Evolutionary conservation across 257 asterid genomes (phyloP).

Genomic region (Gentiana macrophylla): DNA sequence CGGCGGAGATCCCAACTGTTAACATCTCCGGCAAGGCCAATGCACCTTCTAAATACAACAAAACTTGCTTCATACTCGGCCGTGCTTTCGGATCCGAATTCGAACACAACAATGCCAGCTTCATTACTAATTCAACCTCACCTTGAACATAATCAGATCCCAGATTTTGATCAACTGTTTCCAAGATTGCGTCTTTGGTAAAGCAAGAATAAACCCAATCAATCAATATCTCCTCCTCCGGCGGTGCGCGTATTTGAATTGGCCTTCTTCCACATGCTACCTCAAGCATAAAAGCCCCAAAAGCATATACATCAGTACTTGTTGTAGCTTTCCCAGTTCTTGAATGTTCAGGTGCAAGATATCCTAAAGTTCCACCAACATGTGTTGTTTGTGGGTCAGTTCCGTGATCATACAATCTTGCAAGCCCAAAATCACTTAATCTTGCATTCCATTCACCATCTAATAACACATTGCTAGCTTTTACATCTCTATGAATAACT

Average conservation of each 20-base stretch:
- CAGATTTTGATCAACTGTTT: constrained; percentile 37
- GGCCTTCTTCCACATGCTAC: constrained; percentile 67
- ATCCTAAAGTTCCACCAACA: constrained; percentile 16
- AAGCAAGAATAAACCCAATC: constrained; percentile 45
- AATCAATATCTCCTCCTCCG: constrained; percentile 26
- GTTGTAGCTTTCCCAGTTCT: constrained; percentile 56
- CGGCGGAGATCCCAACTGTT: constrained; percentile 14
- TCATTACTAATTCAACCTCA: constrained; percentile 42
- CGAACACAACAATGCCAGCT: constrained; percentile 48
- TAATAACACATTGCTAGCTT: constrained; percentile 17
- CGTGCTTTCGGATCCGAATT: constrained; percentile 29
- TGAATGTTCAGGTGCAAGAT: constrained; percentile 57
- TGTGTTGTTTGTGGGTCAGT: constrained; percentile 9
- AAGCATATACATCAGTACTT: constrained; percentile 46
- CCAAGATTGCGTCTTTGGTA: constrained; percentile 33
- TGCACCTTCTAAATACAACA: constrained; percentile 34
- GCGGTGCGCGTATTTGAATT: constrained; percentile 18
- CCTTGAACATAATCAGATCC: constrained; percentile 17
- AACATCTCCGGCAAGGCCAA: constrained; percentile 35
- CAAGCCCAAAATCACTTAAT: constrained; percentile 18
- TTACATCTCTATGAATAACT: constrained; percentile 20
- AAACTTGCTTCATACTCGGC: constrained; percentile 41
- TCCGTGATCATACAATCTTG: constrained; percentile 13
- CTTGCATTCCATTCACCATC: constrained; percentile 19
- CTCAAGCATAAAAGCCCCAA: constrained; percentile 62